These are phyloP conservation scores for Gynochthodes officinalis DNA, from an alignment of 257 asterid genomes.

Conservation along the genomic window DNA sequence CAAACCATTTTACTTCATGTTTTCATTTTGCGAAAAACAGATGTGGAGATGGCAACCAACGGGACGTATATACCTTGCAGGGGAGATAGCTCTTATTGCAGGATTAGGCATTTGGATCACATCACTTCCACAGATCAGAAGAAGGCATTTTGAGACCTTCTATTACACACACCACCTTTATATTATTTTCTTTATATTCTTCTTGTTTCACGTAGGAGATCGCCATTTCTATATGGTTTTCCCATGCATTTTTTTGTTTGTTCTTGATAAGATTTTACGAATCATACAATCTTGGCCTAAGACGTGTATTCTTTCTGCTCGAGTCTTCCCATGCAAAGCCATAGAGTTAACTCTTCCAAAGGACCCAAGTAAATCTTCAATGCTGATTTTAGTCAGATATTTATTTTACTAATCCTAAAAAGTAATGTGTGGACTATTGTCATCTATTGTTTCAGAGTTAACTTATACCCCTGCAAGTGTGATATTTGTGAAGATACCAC, in stretches of 20 bases:
- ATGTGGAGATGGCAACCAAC: conserved; percentile 87
- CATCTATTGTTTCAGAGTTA: conserved; percentile 44
- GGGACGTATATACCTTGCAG: conserved; percentile 82
- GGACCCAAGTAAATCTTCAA: conserved; percentile 55
- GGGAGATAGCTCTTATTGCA: conserved; percentile 58
- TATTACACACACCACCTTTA: conserved; percentile 80
- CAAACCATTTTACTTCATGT: neutral
- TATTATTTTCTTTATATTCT: conserved; percentile 51
- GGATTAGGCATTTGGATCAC: conserved; percentile 64
- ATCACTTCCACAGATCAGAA: conserved; percentile 69
- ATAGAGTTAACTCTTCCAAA: conserved; percentile 68
- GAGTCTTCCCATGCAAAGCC: conserved; percentile 68
- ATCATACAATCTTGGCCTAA: conserved; percentile 64
- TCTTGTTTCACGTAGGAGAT: conserved; percentile 89
- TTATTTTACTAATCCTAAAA: neutral
- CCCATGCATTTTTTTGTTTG: conserved; percentile 71
- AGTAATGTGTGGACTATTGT: neutral
- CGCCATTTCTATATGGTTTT: conserved; percentile 79
- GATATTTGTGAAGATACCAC: conserved; percentile 66
- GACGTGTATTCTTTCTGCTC: conserved; percentile 66
- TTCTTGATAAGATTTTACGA: conserved; percentile 61
- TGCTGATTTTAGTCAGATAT: neutral
- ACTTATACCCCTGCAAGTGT: conserved; percentile 60
- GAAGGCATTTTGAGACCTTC: conserved; percentile 61
- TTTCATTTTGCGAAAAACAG: conserved; percentile 30